A percentile compares a stretch with the other conserved stretches of the same genome.
Evolutionary conservation across 2,329 filamentous ascomycete species (phyloP).

Genomic region (Eutypella sp.): DNA sequence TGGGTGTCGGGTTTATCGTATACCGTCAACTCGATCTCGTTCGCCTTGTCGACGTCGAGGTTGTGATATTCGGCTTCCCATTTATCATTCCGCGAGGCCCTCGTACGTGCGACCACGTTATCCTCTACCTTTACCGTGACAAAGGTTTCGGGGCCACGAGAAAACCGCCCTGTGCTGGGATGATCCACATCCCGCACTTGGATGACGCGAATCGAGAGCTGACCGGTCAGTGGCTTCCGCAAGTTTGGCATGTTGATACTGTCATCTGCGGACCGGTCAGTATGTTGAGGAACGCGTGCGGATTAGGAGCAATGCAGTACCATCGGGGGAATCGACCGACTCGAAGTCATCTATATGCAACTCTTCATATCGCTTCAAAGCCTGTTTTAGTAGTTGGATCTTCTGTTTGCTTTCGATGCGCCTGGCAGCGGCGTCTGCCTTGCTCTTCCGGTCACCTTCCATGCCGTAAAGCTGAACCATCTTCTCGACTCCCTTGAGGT

Average conservation of each 20-base stretch:
- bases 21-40: constrained; percentile 95
- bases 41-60: constrained; percentile 95
- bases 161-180: constrained; percentile 76
- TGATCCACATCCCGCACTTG: constrained; percentile 94
- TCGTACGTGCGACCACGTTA: constrained; percentile 81
- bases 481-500: constrained; percentile 97
- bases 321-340: constrained; percentile 69
- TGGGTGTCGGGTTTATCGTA: constrained; percentile 94
- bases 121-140: constrained; percentile 97
- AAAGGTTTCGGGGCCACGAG: constrained; percentile 88
- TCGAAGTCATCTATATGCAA: constrained; percentile 86
- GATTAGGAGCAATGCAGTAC: constrained; percentile 40
- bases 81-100: constrained; percentile 75
- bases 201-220: constrained; percentile 79
- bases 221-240: constrained; percentile 90
- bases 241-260: constrained; percentile 93
- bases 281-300: not conserved
- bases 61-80: constrained; percentile 92
- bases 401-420: constrained; percentile 96
- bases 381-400: constrained; percentile 91
- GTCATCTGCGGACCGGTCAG: constrained; percentile 60
- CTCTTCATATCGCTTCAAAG: constrained; percentile 94
- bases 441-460: constrained; percentile 95
- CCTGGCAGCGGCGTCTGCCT: constrained; percentile 82
- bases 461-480: constrained; percentile 98